Percentiles rank a stretch among this genome's conserved stretches.
Conservation (phyloP, 1,284 basidiomycete genomes). For the Cryptococcus sp. region DNA sequence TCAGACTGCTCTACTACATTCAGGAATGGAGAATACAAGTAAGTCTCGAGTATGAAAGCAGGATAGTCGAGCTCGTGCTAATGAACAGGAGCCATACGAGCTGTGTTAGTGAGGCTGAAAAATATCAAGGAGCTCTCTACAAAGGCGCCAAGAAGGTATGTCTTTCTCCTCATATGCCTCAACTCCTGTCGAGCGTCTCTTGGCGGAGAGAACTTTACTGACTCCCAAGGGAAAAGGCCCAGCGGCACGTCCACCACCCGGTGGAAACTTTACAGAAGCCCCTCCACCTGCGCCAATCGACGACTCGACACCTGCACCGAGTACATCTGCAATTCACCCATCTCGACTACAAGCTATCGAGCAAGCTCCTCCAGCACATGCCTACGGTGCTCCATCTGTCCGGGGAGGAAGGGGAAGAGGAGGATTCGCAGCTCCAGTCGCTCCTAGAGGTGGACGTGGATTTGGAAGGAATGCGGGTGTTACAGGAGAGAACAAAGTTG, state of each 20-base stretch:
- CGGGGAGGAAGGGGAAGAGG: conserved; percentile 9
- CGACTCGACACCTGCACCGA: conserved; percentile 13
- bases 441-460: conserved; percentile 8
- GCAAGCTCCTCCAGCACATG: not conserved
- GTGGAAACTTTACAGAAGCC: not conserved
- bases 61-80: conserved; percentile 4
- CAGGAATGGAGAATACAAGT: conserved; percentile 67
- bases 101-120: conserved; percentile 84
- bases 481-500: conserved; percentile 31
- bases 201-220: not conserved
- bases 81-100: conserved; percentile 59
- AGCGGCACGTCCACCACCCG: not conserved
- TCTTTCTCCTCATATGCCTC: too few species aligned
- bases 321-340: conserved; percentile 31
- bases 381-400: not conserved
- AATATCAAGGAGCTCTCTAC: conserved; percentile 82
- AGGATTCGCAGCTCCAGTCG: conserved; percentile 2
- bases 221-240: not conserved
- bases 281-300: conserved; percentile 3
- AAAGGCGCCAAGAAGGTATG: conserved; percentile 64
- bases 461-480: conserved; percentile 8
- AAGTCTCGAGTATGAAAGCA: conserved; percentile 11
- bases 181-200: not conserved
- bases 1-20: conserved; percentile 77
- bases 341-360: conserved; percentile 21